Evolutionary conservation across 2,329 filamentous ascomycete genomes (phyloP).

Genomic region (Fusarium caatingaense): DNA sequence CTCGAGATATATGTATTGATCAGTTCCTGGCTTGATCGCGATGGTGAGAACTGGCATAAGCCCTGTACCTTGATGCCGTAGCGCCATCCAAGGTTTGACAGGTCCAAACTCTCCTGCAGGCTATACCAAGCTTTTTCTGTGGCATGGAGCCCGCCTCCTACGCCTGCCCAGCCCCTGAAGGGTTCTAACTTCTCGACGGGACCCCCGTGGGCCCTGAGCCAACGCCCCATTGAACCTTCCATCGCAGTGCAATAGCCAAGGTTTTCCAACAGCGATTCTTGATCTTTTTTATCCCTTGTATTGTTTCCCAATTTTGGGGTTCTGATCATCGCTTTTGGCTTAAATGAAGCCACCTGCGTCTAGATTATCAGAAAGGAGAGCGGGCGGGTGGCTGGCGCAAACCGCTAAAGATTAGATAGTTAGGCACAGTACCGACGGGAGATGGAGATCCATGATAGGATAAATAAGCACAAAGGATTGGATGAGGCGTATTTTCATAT

Average conservation of each 20-base stretch:
- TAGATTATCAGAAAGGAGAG: background rate
- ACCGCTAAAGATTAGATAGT: background rate
- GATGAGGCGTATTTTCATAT: constrained; percentile 6
- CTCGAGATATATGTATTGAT: background rate
- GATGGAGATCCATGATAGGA: background rate
- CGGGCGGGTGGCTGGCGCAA: background rate
- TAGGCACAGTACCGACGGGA: background rate
- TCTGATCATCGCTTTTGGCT: background rate
- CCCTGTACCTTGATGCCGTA: background rate
- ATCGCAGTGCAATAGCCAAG: background rate
- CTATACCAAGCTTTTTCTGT: constrained; percentile 7
- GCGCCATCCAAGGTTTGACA: background rate
- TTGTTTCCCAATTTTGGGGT: background rate
- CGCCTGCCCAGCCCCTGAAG: constrained; percentile 1
- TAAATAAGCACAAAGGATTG: constrained; percentile 9
- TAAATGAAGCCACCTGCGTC: constrained; percentile 8
- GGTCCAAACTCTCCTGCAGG: constrained; percentile 3
- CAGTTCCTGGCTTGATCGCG: background rate
- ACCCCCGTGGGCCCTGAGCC: background rate
- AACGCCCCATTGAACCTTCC: background rate
- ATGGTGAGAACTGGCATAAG: background rate
- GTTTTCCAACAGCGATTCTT: background rate
- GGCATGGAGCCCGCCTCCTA: background rate
- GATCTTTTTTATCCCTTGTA: background rate
- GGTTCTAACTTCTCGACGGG: background rate